Evolutionary conservation across 2,329 filamentous ascomycete species (phyloP).

Genomic region (Scortechinia acanthostroma): DNA sequence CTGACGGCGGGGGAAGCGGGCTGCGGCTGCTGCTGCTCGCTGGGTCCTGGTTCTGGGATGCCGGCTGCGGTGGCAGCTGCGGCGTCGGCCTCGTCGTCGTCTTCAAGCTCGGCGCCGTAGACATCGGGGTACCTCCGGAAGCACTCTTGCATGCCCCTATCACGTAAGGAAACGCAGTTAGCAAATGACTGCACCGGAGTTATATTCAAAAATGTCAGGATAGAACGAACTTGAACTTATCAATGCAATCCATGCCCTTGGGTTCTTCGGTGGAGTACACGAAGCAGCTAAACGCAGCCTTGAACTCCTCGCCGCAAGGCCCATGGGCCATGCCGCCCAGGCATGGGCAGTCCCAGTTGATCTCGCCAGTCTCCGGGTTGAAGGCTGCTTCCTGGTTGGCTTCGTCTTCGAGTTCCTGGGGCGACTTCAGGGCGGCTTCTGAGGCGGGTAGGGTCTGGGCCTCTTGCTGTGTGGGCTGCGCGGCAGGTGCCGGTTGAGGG

Average conservation of each 20-base stretch:
- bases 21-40: not conserved
- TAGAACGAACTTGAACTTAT: constrained; percentile 68
- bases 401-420: not conserved
- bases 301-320: constrained; percentile 92
- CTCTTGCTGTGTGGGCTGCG: no score
- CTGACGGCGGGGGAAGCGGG: not conserved
- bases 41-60: not conserved
- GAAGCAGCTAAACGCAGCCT: constrained; percentile 93
- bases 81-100: constrained; percentile 44
- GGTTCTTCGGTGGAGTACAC: constrained; percentile 91
- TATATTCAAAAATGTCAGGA: not conserved
- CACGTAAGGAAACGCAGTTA: no score
- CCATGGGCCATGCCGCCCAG: constrained; percentile 94
- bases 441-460: not conserved
- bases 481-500: no score
- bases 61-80: not conserved
- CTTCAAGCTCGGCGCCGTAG: constrained; percentile 80
- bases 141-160: constrained; percentile 81
- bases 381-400: constrained; percentile 66
- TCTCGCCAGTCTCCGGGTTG: constrained; percentile 96
- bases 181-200: no score
- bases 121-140: constrained; percentile 88
- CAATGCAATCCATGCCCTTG: constrained; percentile 95
- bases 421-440: not conserved
- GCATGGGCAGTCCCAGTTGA: constrained; percentile 99